phyloP scores from a whole-genome alignment of 345 rosid genomes.

The Lepidium sativum region DNA sequence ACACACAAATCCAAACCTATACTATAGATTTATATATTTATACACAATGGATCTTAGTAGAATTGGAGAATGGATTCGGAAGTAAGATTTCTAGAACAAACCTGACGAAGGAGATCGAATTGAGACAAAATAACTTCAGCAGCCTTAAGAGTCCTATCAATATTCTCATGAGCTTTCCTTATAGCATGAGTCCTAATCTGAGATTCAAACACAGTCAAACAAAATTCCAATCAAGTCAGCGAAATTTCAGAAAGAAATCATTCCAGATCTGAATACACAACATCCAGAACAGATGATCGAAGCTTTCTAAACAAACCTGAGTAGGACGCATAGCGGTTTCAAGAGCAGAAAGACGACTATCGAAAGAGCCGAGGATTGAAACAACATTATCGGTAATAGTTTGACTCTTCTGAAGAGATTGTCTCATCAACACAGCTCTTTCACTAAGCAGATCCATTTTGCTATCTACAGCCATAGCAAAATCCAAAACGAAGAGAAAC shows the following conservation, averaged over 20 bases:
- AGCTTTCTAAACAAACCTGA: conserved; percentile 44
- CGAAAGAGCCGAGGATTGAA: conserved; percentile 90
- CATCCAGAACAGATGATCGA: not conserved
- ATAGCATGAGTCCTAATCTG: conserved; percentile 93
- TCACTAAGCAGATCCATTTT: conserved; percentile 64
- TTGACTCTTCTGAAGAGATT: conserved; percentile 79
- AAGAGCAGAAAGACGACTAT: conserved; percentile 94
- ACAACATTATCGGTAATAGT: conserved; percentile 84
- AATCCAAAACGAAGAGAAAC: conserved; percentile 10
- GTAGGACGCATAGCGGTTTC: conserved; percentile 99
- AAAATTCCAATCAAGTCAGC: conserved; percentile 18
- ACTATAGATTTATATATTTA: not conserved
- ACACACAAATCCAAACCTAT: not conserved
- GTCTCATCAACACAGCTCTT: conserved; percentile 69
- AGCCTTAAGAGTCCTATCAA: conserved; percentile 80
- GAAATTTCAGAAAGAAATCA: not conserved
- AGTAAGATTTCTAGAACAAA: conserved; percentile 27
- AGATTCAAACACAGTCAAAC: conserved; percentile 22
- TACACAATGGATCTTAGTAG: not conserved
- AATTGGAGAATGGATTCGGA: not conserved
- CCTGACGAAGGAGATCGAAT: conserved; percentile 83
- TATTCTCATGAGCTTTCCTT: conserved; percentile 96
- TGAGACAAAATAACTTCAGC: conserved; percentile 78
- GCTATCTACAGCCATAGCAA: conserved; percentile 35
- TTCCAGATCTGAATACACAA: not conserved